Base-by-base conservation (phyloP, 225 moss, liverwort and hornwort genomes). In the Marchantia paleacea region DNA sequence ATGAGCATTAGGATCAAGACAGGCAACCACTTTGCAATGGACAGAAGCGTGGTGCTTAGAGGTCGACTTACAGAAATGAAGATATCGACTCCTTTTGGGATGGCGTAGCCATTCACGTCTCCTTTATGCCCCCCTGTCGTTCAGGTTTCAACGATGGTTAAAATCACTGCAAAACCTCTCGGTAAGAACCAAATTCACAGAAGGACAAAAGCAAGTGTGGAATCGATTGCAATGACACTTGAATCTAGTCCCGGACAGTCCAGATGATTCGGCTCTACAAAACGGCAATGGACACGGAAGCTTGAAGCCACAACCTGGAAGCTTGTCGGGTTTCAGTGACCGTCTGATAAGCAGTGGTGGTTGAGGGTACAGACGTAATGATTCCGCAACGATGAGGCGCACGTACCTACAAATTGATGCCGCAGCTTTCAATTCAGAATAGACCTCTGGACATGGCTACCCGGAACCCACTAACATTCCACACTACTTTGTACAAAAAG, bases 281-380 rank as follows among this genome's bases (percentile, higher is more conserved):
- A 39, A 39, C 39, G 39, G 39, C 39, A 39, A 39, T 39, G 39
- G 39, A 39, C 39, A 39, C 2, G 2, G 39, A 2, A 61, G 7
- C 5, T 31, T 61, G 15, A 55, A 26, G 7, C 14, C 75, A 77
- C 52, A 66, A 99, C 99, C 99, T 89, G 99, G 99, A 81, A 99
- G 91, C 53, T 78, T 87, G 72, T 99, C 99, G 50, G 95, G 91
- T 82, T 89, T 54, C 8, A 99, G 89, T 73, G 99, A 90, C 78
- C 94, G 86, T 77, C 99, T 90, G 84, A 99, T 99, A 70, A 99
- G 95, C 80, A 99, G 81, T 11, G 99, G 99, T 75, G 99, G 99
- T 84, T 99, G 99, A 62, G 99, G 99, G 82, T 94, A 99, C 75
- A 99, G 82, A 78, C 99, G 95, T 61, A 99, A 82, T 70, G 99